Conservation (phyloP, 2,329 filamentous ascomycete genomes). For the Simplicillium aogashimaense region DNA sequence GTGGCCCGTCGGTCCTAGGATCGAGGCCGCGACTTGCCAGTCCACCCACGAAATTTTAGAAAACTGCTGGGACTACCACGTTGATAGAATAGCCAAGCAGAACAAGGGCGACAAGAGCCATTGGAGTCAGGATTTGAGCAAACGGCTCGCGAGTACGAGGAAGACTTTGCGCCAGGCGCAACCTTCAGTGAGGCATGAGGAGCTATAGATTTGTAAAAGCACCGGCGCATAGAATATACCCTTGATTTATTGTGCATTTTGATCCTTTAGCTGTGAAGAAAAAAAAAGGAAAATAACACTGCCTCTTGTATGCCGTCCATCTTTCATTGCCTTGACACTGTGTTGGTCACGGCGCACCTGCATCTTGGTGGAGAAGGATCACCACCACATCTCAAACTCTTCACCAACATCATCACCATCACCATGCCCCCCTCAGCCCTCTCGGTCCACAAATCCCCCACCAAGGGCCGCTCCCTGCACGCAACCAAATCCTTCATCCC, state of each 20-base stretch:
- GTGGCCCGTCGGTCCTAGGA: constrained; percentile 36
- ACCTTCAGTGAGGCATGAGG: constrained; percentile 11
- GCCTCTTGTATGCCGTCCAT: too few species aligned
- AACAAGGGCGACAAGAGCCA: constrained; percentile 25
- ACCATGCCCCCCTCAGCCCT: too few species aligned
- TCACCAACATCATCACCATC: too few species aligned
- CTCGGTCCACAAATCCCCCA: constrained; percentile 1
- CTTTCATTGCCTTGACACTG: too few species aligned
- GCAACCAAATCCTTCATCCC: constrained; percentile 31
- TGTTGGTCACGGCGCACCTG: too few species aligned
- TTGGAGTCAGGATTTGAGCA: constrained; percentile 35
- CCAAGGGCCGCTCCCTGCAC: constrained; percentile 35
- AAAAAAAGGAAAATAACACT: too few species aligned
- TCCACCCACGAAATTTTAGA: constrained; percentile 25
- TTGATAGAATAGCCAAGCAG: constrained; percentile 27
- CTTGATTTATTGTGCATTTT: too few species aligned
- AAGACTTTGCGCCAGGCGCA: constrained; percentile 15
- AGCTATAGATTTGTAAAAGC: constrained; percentile 18
- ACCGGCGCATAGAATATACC: background rate
- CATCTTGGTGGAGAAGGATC: too few species aligned
- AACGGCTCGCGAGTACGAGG: constrained; percentile 21
- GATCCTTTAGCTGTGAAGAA: too few species aligned
- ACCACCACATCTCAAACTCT: too few species aligned
- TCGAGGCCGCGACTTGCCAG: constrained; percentile 25
- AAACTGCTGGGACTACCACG: constrained; percentile 50